Conservation (phyloP, 2,329 filamentous ascomycete species). For the Cladosporium sp. region DNA sequence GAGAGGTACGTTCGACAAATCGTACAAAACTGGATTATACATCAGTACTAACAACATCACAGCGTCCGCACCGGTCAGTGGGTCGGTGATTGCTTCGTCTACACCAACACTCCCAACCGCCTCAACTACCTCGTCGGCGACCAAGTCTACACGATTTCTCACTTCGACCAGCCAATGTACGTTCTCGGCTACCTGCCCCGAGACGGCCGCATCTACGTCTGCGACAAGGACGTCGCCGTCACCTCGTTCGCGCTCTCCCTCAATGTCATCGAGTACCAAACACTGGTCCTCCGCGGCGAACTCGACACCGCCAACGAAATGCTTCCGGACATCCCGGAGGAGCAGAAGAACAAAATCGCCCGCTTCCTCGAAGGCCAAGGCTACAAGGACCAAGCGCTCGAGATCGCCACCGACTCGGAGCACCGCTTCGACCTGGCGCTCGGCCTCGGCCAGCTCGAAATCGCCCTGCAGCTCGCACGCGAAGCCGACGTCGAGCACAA, state of each 20-base stretch:
- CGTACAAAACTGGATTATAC: not conserved
- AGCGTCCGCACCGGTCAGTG: conserved; percentile 92
- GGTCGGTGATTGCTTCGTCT: conserved; percentile 99
- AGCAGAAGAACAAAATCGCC: conserved; percentile 97
- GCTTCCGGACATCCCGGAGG: conserved; percentile 76
- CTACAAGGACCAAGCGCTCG: conserved; percentile 90
- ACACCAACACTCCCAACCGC: conserved; percentile 86
- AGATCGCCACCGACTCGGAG: conserved; percentile 90
- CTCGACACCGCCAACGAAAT: conserved; percentile 87
- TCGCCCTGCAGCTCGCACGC: conserved; percentile 78
- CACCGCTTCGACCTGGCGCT: conserved; percentile 95
- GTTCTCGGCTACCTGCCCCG: conserved; percentile 91
- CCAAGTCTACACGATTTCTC: conserved; percentile 94
- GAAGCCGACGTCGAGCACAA: conserved; percentile 89
- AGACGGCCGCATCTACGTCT: conserved; percentile 91
- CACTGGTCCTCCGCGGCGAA: conserved; percentile 86
- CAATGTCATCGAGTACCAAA: conserved; percentile 94
- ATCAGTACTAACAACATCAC: conserved; percentile 8
- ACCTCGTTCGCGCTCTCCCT: conserved; percentile 89
- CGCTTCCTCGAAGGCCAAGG: conserved; percentile 96
- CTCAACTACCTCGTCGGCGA: conserved; percentile 97
- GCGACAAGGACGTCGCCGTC: conserved; percentile 91
- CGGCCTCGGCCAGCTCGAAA: conserved; percentile 74
- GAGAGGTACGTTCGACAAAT: conserved; percentile 61
- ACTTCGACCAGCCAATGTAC: conserved; percentile 95